Percentiles rank a stretch among this genome's conserved stretches.
Evolutionary conservation across 768 basidiomycete genomes (phyloP).

Genomic region (Suillus plorans): DNA sequence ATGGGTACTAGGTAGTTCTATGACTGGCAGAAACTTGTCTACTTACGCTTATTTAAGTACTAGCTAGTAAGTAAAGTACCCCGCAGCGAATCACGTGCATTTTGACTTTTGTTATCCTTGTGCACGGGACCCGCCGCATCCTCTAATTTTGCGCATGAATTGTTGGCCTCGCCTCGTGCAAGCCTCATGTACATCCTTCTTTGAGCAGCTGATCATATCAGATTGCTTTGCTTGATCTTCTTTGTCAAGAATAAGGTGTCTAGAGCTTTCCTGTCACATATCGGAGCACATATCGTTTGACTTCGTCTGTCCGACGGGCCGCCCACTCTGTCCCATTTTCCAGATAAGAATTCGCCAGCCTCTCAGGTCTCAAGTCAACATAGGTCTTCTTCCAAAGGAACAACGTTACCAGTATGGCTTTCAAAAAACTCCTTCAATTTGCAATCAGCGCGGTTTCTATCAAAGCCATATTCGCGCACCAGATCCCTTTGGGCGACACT

Average conservation of each 20-base stretch:
- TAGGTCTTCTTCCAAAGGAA: background rate
- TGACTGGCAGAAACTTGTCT: too few relatives aligned
- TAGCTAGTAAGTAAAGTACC: too few relatives aligned
- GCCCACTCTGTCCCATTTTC: background rate
- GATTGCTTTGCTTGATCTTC: background rate
- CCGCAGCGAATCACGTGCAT: background rate
- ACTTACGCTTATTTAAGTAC: too few relatives aligned
- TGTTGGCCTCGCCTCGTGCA: background rate
- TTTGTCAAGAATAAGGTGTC: background rate
- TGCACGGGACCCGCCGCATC: background rate
- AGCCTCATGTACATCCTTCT: slow-evolving; percentile 1
- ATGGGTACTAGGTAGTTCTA: background rate
- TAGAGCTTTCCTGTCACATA: background rate
- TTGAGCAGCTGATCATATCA: background rate
- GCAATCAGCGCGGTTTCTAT: background rate
- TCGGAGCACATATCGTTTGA: background rate
- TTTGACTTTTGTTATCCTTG: background rate
- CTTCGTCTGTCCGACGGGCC: background rate
- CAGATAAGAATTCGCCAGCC: background rate
- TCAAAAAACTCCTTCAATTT: background rate
- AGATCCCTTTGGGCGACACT: slow-evolving; percentile 10
- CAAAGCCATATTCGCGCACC: background rate
- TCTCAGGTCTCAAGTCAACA: background rate
- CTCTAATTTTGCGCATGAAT: background rate
- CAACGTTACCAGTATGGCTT: background rate